Base-by-base conservation (phyloP, 2,329 filamentous ascomycete genomes). In the Pseudogymnoascus verrucosus region DNA sequence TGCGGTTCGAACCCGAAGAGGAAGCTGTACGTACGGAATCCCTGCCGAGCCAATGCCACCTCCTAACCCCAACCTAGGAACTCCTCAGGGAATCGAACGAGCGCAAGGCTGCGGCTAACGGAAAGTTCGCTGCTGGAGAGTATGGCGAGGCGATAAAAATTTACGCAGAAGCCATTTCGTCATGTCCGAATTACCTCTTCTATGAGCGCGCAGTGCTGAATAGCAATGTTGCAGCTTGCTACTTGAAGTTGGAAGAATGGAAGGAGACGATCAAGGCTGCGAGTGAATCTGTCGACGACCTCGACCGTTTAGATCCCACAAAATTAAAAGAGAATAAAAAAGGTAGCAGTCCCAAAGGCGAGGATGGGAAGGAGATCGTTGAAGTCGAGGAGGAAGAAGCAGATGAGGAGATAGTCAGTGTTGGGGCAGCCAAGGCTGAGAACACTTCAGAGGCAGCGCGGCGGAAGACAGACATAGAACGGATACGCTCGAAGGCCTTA, bases 161-260 rank as follows among this genome's bases (percentile, higher is more conserved):
- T 65, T 98, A 98, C 77, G 88, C 92, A 71, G 85, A 89, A 68
- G 93, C 95, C 21, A 80, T 96, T 2, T 81, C 85, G 11, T 83
- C 87, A 6, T 93, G 91, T 71, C 93, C 93, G 1, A 87, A 85
- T 67, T 96, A 96, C 73, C 84, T 96, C 26, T 87, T 93, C 73
- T 96, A 91, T 77, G 91, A 96, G 69, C 81, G 93, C 66, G 91
- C 93, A 26, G 90, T 98, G 8, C 80, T 98, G 5, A 86, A 88
- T 65, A 92, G 89, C 73, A 98, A 98, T 78, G 88, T 97, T 68
- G 84, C 93, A 1, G 93, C 93, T 8, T 96, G 92, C 73, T 86
- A 96, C 70, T 75, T 98, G 63, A 96, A 96, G 74, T 79, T 96
- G 2, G 81, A 87, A 65, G 88, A 93, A 66, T 97, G 92, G 90